Base-by-base conservation (phyloP, 768 basidiomycete genomes). In the Suillus fuscotomentosus region DNA sequence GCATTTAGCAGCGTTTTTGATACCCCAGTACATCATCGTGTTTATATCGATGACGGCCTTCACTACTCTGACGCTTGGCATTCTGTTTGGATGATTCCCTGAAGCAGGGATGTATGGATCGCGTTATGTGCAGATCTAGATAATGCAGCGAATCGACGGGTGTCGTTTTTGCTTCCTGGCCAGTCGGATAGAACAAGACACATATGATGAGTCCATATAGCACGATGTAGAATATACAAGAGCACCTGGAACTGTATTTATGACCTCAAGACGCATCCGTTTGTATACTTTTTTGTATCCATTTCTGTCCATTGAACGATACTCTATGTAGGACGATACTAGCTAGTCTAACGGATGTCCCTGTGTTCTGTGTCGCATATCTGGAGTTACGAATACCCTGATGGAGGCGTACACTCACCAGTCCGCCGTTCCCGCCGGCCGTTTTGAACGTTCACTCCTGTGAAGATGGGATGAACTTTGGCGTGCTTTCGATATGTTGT, bases 1-100 rank as follows among this genome's bases (percentile, higher is more conserved):
- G 56, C 83, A 88, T 67, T 74, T 90, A 5, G 79, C 86, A 1
- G 79, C 84, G 6, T 89, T 89, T 70, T 77, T 90, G 54, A 85
- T 90, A 42, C 88, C 87, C 14, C 89, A 81, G 67, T 83, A 82
- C 65, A 63, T 73, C 15, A 69, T 83, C 54, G 79, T 80, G 77
- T 72, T 79, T 13, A 7, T 80, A 22, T 75, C 74, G 45, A 80
- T 77, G 75, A 77, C 76, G 1, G 70, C 73, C 15, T 66, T 79
- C 47, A 83, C 75, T 0, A 77, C 78, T 0, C 79, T 78, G 53
- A 67, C 75, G 0, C 68, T 83, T 27, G 71, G 71, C 20, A 59
- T 78, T 11, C 68, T 82, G 13, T 83, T 79, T 66, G 75, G 63
- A 43, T 73, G 67, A 54, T 20, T 27, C 11, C 27, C 41, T 42